These are phyloP conservation scores for Fusarium sp. DNA, from an alignment of 2,329 filamentous ascomycete species.

Conservation along the genomic window DNA sequence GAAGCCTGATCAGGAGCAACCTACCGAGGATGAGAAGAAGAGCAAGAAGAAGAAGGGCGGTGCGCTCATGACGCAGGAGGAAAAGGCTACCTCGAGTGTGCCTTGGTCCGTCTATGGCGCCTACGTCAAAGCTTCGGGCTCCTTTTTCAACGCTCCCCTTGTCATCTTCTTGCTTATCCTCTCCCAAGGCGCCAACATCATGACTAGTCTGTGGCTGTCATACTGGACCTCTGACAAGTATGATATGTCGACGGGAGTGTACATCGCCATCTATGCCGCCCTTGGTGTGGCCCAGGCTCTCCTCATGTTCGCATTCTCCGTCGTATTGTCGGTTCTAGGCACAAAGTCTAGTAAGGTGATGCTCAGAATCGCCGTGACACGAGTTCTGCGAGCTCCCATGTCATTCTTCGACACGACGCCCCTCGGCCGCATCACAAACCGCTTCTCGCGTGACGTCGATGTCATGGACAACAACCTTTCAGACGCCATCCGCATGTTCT, in stretches of 20 bases:
- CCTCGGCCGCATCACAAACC: constrained; percentile 93
- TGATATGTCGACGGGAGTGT: constrained; percentile 72
- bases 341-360: constrained; percentile 86
- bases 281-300: constrained; percentile 79
- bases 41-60: constrained; percentile 69
- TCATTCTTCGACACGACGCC: constrained; percentile 98
- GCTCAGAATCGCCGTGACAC: constrained; percentile 81
- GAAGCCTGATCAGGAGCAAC: constrained; percentile 58
- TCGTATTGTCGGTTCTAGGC: constrained; percentile 81
- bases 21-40: constrained; percentile 55
- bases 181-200: constrained; percentile 86
- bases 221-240: constrained; percentile 92
- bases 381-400: constrained; percentile 81
- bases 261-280: constrained; percentile 78
- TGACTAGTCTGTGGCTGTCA: constrained; percentile 90
- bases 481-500: constrained; percentile 93
- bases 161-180: constrained; percentile 73
- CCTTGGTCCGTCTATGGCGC: constrained; percentile 83
- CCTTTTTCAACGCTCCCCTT: constrained; percentile 75
- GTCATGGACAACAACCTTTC: constrained; percentile 95
- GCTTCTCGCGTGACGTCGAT: constrained; percentile 94
- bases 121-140: constrained; percentile 82
- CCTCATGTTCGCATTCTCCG: constrained; percentile 84
- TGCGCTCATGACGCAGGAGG: constrained; percentile 78
- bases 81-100: constrained; percentile 80